These are phyloP conservation scores for Casaregolazyma suthepensis DNA, from an alignment of 1,139 yeast genomes.

Conservation along the genomic window DNA sequence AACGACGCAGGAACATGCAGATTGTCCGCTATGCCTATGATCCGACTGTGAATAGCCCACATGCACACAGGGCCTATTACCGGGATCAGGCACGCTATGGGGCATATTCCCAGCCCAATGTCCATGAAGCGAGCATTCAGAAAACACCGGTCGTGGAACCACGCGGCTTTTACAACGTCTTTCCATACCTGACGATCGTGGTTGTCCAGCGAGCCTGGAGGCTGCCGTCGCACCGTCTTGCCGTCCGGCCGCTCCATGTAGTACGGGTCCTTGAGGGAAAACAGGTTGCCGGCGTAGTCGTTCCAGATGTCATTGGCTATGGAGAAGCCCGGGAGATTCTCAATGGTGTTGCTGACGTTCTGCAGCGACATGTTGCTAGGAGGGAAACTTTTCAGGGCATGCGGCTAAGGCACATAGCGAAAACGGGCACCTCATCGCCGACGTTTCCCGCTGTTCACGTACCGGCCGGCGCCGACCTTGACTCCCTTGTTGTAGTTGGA, in stretches of 20 bases:
- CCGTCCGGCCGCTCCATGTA: slow-evolving; percentile 48
- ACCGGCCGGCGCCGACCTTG: slow-evolving; percentile 75
- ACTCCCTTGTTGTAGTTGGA: slow-evolving; percentile 56
- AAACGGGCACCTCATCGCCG: background rate
- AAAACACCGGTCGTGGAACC: slow-evolving; percentile 76
- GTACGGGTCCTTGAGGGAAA: slow-evolving; percentile 65
- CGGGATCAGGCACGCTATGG: slow-evolving; percentile 55
- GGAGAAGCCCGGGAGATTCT: slow-evolving; percentile 54
- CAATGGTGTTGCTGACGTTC: slow-evolving; percentile 25
- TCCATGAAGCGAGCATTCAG: slow-evolving; percentile 72
- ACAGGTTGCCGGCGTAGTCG: slow-evolving; percentile 55
- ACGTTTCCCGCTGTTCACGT: slow-evolving; percentile 45
- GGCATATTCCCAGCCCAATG: slow-evolving; percentile 69
- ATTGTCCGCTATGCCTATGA: slow-evolving; percentile 53
- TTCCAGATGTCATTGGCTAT: slow-evolving; percentile 52
- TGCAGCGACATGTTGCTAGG: background rate
- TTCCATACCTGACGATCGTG: slow-evolving; percentile 67
- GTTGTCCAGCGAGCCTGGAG: slow-evolving; percentile 54
- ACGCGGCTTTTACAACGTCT: slow-evolving; percentile 64
- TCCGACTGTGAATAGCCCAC: slow-evolving; percentile 68
- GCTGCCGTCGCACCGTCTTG: slow-evolving; percentile 45
- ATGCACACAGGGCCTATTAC: slow-evolving; percentile 73
- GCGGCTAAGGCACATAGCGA: background rate
- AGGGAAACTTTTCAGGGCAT: background rate
- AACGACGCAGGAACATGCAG: slow-evolving; percentile 55